Conservation (phyloP, 169 alveolate species). For the Plasmodium relictum region DNA sequence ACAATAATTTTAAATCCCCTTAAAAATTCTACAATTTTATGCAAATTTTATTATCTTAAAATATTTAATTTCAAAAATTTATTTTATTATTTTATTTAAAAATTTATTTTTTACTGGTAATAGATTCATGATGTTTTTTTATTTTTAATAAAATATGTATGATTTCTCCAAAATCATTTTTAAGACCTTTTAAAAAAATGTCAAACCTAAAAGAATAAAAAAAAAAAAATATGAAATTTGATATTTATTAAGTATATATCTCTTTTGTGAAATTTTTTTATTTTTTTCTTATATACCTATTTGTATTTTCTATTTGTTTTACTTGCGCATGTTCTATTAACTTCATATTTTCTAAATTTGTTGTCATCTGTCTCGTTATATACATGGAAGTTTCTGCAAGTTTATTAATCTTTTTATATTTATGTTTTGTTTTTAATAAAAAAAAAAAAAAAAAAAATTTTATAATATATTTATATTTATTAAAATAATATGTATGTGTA, state of each 20-base stretch:
- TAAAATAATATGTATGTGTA: background rate
- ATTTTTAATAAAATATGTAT: slow-evolving; percentile 64
- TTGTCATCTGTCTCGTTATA: slow-evolving; percentile 75
- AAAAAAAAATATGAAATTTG: background rate
- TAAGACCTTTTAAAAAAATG: slow-evolving; percentile 56
- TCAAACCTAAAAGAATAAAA: slow-evolving; percentile 54
- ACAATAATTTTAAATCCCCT: slow-evolving; percentile 48
- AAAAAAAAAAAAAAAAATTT: background rate
- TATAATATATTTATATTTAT: background rate
- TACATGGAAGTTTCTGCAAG: slow-evolving; percentile 59
- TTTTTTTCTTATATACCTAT: slow-evolving; percentile 44
- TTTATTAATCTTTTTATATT: slow-evolving; percentile 41
- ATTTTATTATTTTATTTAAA: background rate
- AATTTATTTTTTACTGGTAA: slow-evolving; percentile 41
- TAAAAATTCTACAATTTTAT: slow-evolving; percentile 57
- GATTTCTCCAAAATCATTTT: slow-evolving; percentile 58
- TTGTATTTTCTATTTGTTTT: slow-evolving; percentile 76
- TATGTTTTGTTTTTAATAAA: background rate
- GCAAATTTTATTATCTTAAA: background rate
- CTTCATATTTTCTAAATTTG: slow-evolving; percentile 76
- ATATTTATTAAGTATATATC: background rate
- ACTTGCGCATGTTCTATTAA: slow-evolving; percentile 73
- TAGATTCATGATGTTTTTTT: slow-evolving; percentile 69
- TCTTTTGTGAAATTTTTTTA: background rate
- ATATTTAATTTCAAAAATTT: background rate